Conservation (phyloP, 169 alveolate genomes). For the Eimeria falciformis region DNA sequence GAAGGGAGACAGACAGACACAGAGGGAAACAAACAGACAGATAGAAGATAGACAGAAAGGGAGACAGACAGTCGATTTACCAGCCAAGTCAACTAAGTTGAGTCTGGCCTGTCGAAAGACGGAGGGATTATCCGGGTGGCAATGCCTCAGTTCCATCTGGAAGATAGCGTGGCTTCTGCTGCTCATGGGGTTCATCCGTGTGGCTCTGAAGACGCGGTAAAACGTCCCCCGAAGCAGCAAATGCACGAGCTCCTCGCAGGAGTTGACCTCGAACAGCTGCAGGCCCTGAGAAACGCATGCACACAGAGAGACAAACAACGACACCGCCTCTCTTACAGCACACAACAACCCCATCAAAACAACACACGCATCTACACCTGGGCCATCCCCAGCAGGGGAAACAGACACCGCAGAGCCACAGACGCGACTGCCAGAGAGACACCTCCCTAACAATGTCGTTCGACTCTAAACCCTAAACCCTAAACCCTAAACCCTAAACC, state of each 20-base stretch:
- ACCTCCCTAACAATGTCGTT: too few relatives aligned
- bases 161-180: slow-evolving; percentile 89
- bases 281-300: slow-evolving; percentile 77
- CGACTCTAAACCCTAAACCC: neutral
- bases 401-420: too few relatives aligned
- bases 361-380: too few relatives aligned
- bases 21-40: neutral
- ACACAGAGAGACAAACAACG: slow-evolving; percentile 1
- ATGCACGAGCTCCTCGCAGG: slow-evolving; percentile 84
- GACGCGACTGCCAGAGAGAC: too few relatives aligned
- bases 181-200: slow-evolving; percentile 87
- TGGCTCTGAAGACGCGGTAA: slow-evolving; percentile 87
- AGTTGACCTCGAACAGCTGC: slow-evolving; percentile 81
- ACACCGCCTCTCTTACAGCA: neutral
- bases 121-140: neutral
- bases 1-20: neutral
- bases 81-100: slow-evolving; percentile 66
- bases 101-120: slow-evolving; percentile 50
- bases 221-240: slow-evolving; percentile 85
- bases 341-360: too few relatives aligned
- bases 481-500: slow-evolving; percentile 48
- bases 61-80: neutral
- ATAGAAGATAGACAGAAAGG: neutral
- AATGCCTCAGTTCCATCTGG: slow-evolving; percentile 80
- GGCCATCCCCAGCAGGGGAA: too few relatives aligned